Base-by-base conservation (phyloP, 2,329 filamentous ascomycete species). In the Monascus ruber region DNA sequence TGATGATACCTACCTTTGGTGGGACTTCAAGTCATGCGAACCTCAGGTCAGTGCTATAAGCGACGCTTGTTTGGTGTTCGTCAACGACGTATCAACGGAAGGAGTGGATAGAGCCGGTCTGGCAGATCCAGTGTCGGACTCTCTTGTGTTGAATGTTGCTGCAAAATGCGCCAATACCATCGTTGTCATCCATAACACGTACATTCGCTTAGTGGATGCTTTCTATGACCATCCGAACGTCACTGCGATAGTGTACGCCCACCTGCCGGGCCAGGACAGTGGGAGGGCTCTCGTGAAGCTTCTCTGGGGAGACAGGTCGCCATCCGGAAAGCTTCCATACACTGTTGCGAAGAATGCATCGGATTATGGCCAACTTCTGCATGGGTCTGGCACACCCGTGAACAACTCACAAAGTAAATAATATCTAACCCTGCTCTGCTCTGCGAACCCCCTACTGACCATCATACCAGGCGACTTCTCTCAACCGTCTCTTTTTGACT, bases 221-320 rank as follows among this genome's bases (percentile, higher is more conserved):
- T 83, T 76, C 64, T 65, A 77, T 42, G 72, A 81, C 36, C 70
- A 83, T 42, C 62, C 69, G 5, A 82, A 83, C 44, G 70, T 83
- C 28, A 81, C 77, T 0, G 77, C 71, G 1, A 62, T 83, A 10
- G 65, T 83, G 0, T 76, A 76, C 46, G 78, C 75, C 4, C 78
- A 81, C 49, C 62, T 81, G 0, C 79, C 78, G 0, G 79, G 79
- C 0, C 76, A 83, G 49, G 74, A 79, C 40, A 74, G 72, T 1
- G 79, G 79, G 0, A 58, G 62, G 1, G 71, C 75, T 0, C 50
- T 80, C 5, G 70, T 72, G 0, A 66, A 70, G 1, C 52, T 81
- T 5, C 62, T 81, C 0, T 80, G 78, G 47, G 77, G 77, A 24
- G 65, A 73, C 2, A 56, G 64, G 2, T 74, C 71, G 43, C 71